Evolutionary conservation across 148 eudicot species (phyloP).

Genomic region (Rhododendron molle): DNA sequence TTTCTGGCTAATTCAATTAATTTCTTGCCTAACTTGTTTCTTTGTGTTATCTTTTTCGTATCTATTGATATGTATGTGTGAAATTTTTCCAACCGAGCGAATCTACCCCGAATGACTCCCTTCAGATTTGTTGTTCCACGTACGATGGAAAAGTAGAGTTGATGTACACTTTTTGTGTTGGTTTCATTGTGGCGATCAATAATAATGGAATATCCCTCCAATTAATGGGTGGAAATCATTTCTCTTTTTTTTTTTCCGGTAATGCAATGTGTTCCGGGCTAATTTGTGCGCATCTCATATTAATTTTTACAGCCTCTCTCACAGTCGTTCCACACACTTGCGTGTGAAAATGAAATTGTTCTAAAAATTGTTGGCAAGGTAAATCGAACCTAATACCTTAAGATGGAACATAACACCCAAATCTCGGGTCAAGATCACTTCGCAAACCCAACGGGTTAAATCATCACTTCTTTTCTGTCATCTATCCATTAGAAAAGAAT

Average conservation of each 20-base stretch:
- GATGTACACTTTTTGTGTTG: neutral
- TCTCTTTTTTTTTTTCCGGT: neutral
- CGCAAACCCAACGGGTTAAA: too few species aligned
- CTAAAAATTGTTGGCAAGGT: rapidly evolving
- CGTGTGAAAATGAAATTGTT: rapidly evolving
- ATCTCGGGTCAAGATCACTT: rapidly evolving
- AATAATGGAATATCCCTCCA: neutral
- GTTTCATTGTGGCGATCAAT: neutral
- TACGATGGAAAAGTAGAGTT: too few species aligned
- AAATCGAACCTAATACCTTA: too few species aligned
- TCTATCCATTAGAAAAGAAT: neutral
- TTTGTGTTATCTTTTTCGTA: too few species aligned
- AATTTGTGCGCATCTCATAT: rapidly evolving
- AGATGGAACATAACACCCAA: rapidly evolving
- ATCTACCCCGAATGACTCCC: neutral
- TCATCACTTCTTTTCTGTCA: neutral
- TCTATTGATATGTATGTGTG: too few species aligned
- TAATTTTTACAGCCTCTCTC: too few species aligned
- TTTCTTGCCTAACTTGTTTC: too few species aligned
- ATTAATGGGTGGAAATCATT: neutral
- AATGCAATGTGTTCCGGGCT: rapidly evolving
- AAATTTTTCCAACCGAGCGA: too few species aligned
- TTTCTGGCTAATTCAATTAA: too few species aligned
- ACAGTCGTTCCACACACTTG: too few species aligned
- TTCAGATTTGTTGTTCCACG: too few species aligned